Evolutionary conservation across 768 basidiomycete genomes (phyloP).

Genomic region (Termitomyces sp.): DNA sequence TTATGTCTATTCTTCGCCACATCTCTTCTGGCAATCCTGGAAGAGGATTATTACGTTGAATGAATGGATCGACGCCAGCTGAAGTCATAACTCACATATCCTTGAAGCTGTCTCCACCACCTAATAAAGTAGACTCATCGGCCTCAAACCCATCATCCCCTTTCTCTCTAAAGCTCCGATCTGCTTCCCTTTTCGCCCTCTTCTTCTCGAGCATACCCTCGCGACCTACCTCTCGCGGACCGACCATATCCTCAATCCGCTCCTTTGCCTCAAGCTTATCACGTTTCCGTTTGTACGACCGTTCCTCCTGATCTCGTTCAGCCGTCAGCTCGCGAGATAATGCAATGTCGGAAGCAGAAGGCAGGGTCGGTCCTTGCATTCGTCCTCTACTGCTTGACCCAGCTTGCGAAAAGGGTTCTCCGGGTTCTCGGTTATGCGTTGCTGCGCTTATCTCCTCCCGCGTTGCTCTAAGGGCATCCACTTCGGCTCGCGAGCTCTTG

Average conservation of each 20-base stretch:
- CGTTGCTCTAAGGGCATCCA: slow-evolving; percentile 48
- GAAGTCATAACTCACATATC: slow-evolving; percentile 49
- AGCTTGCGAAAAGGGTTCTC: slow-evolving; percentile 14
- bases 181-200: slow-evolving; percentile 61
- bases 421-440: slow-evolving; percentile 29
- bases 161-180: slow-evolving; percentile 66
- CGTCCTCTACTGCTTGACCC: slow-evolving; percentile 30
- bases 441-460: slow-evolving; percentile 55
- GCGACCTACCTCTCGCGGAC: slow-evolving; percentile 74
- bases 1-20: slow-evolving; percentile 59
- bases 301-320: slow-evolving; percentile 48
- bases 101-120: slow-evolving; percentile 78
- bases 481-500: slow-evolving; percentile 54
- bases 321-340: slow-evolving; percentile 58
- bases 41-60: slow-evolving; percentile 3
- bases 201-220: slow-evolving; percentile 90
- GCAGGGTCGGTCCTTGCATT: slow-evolving; percentile 62
- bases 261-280: slow-evolving; percentile 63
- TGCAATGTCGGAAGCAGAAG: slow-evolving; percentile 62
- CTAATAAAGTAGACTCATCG: slow-evolving; percentile 75
- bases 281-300: slow-evolving; percentile 57
- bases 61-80: background rate
- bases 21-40: slow-evolving; percentile 71
- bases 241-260: slow-evolving; percentile 69
- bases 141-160: slow-evolving; percentile 76